A percentile compares a stretch with the other conserved stretches of the same genome.
phyloP scores from a whole-genome alignment of 805 yeast species.

The Cyberlindnera maclurae region DNA sequence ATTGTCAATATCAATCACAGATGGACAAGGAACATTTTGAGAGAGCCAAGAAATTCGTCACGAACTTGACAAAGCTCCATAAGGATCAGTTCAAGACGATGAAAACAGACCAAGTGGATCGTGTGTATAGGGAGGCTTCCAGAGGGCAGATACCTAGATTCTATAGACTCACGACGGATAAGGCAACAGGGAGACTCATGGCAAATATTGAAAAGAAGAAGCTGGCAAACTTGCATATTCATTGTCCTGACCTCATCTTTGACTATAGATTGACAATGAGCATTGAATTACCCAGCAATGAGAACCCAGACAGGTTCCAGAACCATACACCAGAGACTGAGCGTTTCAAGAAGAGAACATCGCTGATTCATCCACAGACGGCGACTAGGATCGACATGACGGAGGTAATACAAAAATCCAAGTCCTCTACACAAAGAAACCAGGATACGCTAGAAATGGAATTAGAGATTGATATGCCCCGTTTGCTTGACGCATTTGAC shows the following conservation, averaged over 20 bases:
- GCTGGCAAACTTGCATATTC: constrained; percentile 63
- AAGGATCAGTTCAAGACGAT: constrained; percentile 52
- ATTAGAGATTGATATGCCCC: constrained; percentile 41
- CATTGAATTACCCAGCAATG: constrained; percentile 67
- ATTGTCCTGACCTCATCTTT: constrained; percentile 68
- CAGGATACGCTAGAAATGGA: constrained; percentile 38
- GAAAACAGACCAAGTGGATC: constrained; percentile 58
- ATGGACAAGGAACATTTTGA: constrained; percentile 56
- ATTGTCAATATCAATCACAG: constrained; percentile 56
- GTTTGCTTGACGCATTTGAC: constrained; percentile 34
- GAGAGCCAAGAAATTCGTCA: constrained; percentile 47
- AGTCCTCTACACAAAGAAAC: constrained; percentile 19
- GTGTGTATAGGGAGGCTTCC: constrained; percentile 52
- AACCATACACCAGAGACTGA: constrained; percentile 46
- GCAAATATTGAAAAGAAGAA: constrained; percentile 69
- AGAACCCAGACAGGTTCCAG: constrained; percentile 46
- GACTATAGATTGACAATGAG: constrained; percentile 74
- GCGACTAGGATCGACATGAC: constrained; percentile 70
- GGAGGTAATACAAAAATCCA: constrained; percentile 33
- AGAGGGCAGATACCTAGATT: constrained; percentile 59
- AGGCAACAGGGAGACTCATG: constrained; percentile 56
- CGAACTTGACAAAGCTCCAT: constrained; percentile 43
- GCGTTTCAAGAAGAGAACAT: constrained; percentile 65
- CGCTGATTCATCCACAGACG: constrained; percentile 69
- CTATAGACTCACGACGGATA: constrained; percentile 61